Conservation (phyloP, 2,329 filamentous ascomycete species). For the Hirsutella thompsonii region DNA sequence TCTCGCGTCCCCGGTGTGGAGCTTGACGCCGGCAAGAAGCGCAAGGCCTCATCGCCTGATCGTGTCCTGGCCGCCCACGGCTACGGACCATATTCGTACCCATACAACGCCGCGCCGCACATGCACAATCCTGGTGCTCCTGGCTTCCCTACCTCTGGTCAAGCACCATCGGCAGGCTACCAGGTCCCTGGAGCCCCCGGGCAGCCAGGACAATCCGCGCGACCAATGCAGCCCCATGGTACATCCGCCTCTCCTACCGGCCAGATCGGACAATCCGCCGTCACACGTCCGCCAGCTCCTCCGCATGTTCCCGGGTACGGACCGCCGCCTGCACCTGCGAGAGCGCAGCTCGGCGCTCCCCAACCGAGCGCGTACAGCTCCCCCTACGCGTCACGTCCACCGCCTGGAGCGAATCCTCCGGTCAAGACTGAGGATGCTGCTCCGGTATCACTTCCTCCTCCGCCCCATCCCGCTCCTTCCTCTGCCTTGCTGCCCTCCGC, state of each 20-base stretch:
- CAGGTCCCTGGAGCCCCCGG: constrained; percentile 14
- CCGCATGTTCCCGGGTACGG: constrained; percentile 21
- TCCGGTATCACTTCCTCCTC: not conserved
- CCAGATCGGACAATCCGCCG: constrained; percentile 9
- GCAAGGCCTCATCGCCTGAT: constrained; percentile 40
- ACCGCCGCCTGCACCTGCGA: constrained; percentile 21
- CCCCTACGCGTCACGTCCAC: constrained; percentile 22
- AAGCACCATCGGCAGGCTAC: constrained; percentile 18
- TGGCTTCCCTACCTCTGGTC: constrained; percentile 20
- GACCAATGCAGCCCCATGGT: constrained; percentile 17
- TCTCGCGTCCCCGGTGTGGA: constrained; percentile 43
- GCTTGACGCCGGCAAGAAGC: constrained; percentile 48
- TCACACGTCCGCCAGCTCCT: constrained; percentile 18
- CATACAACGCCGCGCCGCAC: constrained; percentile 20
- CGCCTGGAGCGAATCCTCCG: constrained; percentile 12
- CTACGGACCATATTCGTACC: constrained; percentile 22
- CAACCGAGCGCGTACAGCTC: constrained; percentile 23
- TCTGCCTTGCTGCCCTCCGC: not conserved
- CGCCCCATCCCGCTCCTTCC: constrained; percentile 3
- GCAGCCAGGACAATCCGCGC: constrained; percentile 12
- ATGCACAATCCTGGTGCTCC: constrained; percentile 15
- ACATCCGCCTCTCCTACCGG: constrained; percentile 14
- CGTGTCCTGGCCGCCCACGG: constrained; percentile 25
- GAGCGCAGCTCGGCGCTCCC: constrained; percentile 16
- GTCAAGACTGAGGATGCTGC: constrained; percentile 18